Percentiles rank a stretch among this genome's conserved stretches.
Conservation (phyloP, 2,329 filamentous ascomycete genomes). For the Hypocreales sp. region DNA sequence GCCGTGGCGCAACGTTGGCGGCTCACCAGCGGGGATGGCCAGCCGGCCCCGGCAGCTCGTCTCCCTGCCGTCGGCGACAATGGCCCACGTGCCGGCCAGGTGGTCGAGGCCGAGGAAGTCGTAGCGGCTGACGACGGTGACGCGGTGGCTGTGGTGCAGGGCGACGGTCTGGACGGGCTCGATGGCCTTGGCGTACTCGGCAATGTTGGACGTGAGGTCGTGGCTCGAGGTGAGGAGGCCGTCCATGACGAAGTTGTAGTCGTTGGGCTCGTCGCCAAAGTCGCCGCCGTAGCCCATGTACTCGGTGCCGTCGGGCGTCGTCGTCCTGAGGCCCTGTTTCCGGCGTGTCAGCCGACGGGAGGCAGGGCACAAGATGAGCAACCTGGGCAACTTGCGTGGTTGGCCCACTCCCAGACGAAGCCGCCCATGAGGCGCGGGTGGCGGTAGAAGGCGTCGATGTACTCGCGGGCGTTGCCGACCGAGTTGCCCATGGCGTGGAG, state of each 20-base stretch:
- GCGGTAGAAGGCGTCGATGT: slow-evolving; percentile 48
- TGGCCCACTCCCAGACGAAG: slow-evolving; percentile 50
- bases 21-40: slow-evolving; percentile 24
- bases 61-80: slow-evolving; percentile 22
- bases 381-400: slow-evolving; percentile 30
- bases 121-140: slow-evolving; percentile 36
- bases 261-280: slow-evolving; percentile 44
- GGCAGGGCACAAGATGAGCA: no score
- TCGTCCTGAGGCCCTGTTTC: slow-evolving; percentile 24
- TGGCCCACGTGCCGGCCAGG: slow-evolving; percentile 25
- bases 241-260: slow-evolving; percentile 43
- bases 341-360: no score
- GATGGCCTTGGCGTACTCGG: slow-evolving; percentile 42
- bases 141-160: slow-evolving; percentile 21
- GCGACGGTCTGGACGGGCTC: slow-evolving; percentile 38
- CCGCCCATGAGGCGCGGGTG: slow-evolving; percentile 39
- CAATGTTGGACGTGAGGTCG: slow-evolving; percentile 32
- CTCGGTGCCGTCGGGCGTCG: slow-evolving; percentile 23
- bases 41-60: slow-evolving; percentile 16
- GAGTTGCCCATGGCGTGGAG: slow-evolving; percentile 58
- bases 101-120: slow-evolving; percentile 37
- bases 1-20: no score
- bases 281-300: slow-evolving; percentile 46
- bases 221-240: slow-evolving; percentile 32
- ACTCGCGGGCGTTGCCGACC: slow-evolving; percentile 50